These are phyloP conservation scores for Exophiala phaeomuriformis DNA, from an alignment of 2,329 filamentous ascomycete genomes.

Conservation along the genomic window DNA sequence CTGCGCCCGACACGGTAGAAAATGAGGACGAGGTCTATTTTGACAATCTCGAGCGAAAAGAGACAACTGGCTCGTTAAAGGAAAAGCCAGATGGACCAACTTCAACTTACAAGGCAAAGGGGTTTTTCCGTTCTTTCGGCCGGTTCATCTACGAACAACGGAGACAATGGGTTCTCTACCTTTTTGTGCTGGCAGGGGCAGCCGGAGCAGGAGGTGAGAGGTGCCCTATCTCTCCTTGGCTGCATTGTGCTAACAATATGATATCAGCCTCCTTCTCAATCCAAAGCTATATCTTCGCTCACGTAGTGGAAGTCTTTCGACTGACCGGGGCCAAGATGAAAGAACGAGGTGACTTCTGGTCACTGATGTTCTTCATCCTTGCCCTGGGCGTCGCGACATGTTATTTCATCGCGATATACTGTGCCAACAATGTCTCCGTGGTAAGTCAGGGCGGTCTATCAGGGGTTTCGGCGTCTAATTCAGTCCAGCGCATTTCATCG, in stretches of 20 bases:
- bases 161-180: slow-evolving; percentile 29
- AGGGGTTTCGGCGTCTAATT: slow-evolving; percentile 29
- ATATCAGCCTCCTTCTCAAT: slow-evolving; percentile 44
- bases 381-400: slow-evolving; percentile 41
- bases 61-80: slow-evolving; percentile 11
- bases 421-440: slow-evolving; percentile 39
- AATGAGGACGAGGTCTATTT: slow-evolving; percentile 9
- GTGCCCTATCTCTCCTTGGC: not conserved
- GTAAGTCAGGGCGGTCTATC: slow-evolving; percentile 8
- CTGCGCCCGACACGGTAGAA: slow-evolving; percentile 33
- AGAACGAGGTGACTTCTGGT: slow-evolving; percentile 44
- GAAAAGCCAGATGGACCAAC: not conserved
- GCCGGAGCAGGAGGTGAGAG: slow-evolving; percentile 32
- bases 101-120: slow-evolving; percentile 20
- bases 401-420: slow-evolving; percentile 43
- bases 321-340: slow-evolving; percentile 35
- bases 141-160: slow-evolving; percentile 32
- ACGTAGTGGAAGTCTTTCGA: slow-evolving; percentile 44
- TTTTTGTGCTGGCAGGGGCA: slow-evolving; percentile 26
- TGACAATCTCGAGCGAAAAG: slow-evolving; percentile 3
- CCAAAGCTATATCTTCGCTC: slow-evolving; percentile 42
- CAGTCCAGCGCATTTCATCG: slow-evolving; percentile 30
- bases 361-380: slow-evolving; percentile 51
- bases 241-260: slow-evolving; percentile 9
- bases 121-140: slow-evolving; percentile 28